Conservation (phyloP, 768 basidiomycete genomes). For the Mrakia gelida region DNA sequence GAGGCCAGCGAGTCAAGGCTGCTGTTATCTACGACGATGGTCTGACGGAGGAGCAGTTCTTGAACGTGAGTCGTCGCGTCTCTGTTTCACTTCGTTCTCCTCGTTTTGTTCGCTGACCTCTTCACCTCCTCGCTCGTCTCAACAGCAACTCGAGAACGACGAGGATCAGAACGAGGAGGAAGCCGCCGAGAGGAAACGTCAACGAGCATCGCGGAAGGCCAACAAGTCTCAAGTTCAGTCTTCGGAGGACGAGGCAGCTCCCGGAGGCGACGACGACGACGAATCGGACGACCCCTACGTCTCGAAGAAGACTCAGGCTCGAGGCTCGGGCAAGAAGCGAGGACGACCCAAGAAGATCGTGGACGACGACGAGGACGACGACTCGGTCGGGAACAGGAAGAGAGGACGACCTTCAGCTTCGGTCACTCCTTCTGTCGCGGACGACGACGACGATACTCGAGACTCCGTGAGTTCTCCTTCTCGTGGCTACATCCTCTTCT, state of each 20-base stretch:
- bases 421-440: conserved; percentile 66
- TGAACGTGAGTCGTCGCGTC: conserved; percentile 53
- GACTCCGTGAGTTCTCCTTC: conserved; percentile 49
- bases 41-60: conserved; percentile 88
- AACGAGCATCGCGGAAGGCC: conserved; percentile 8
- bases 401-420: conserved; percentile 53
- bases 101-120: neutral
- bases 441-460: conserved; percentile 40
- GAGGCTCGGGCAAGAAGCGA: conserved; percentile 53
- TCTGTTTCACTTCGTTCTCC: neutral
- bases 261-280: conserved; percentile 13
- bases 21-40: conserved; percentile 91
- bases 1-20: conserved; percentile 77
- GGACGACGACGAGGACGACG: conserved; percentile 41
- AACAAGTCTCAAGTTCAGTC: conserved; percentile 6
- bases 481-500: too few species aligned
- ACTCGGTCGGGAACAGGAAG: conserved; percentile 37
- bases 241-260: neutral
- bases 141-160: conserved; percentile 38
- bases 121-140: neutral
- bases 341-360: conserved; percentile 59
- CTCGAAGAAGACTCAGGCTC: conserved; percentile 17
- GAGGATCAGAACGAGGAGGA: conserved; percentile 41
- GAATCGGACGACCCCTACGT: conserved; percentile 21
- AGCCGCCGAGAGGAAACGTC: conserved; percentile 36